Conservation (phyloP, 805 yeast genomes). For the Ogataea salicorniae region DNA sequence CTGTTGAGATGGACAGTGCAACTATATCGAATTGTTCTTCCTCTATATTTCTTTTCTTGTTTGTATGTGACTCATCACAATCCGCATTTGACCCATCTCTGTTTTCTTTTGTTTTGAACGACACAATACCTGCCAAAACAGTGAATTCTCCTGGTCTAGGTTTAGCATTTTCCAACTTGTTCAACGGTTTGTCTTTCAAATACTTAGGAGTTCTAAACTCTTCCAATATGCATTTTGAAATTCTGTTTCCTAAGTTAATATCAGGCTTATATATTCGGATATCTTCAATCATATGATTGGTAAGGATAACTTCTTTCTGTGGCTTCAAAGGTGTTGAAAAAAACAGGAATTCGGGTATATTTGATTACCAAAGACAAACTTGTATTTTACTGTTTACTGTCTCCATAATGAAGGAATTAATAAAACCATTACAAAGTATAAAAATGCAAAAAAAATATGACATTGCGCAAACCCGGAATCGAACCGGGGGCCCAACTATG, state of each 20-base stretch:
- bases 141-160: constrained; percentile 76
- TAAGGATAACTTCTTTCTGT: too few relatives aligned
- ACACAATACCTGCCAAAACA: constrained; percentile 69
- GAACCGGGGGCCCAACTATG: constrained; percentile 26
- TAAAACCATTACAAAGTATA: not conserved
- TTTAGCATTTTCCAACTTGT: constrained; percentile 27
- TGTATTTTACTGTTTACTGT: too few relatives aligned
- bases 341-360: too few relatives aligned
- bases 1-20: constrained; percentile 62
- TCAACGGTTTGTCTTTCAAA: constrained; percentile 5
- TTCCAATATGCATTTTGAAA: constrained; percentile 10
- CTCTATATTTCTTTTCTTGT: constrained; percentile 6
- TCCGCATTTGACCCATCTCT: not conserved
- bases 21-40: constrained; percentile 13
- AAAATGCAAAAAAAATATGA: not conserved
- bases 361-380: too few relatives aligned
- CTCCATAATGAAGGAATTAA: too few relatives aligned
- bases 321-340: too few relatives aligned
- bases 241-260: constrained; percentile 10
- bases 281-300: too few relatives aligned
- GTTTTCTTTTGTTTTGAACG: constrained; percentile 18
- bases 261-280: not conserved
- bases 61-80: constrained; percentile 8
- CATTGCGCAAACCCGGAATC: constrained; percentile 24
- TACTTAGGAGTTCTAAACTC: constrained; percentile 12